A percentile compares a stretch with the other conserved stretches of the same genome.
Conservation (phyloP, 2,329 filamentous ascomycete genomes). For the Pezicula carpinea region DNA sequence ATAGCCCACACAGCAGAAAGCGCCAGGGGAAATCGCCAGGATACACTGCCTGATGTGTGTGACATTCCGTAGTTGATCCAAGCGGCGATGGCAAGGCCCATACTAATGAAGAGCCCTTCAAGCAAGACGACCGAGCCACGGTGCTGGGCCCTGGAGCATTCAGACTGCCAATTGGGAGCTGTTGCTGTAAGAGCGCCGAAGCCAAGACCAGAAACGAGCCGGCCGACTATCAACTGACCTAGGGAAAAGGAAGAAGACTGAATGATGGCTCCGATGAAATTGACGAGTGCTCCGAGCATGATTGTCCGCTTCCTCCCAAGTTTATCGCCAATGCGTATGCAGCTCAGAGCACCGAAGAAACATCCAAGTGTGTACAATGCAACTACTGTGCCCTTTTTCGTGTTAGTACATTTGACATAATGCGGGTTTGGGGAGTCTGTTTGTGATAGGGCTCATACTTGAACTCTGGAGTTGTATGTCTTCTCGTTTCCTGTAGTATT, state of each 20-base stretch:
- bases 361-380: neutral
- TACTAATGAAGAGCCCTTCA: constrained; percentile 48
- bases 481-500: neutral
- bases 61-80: constrained; percentile 52
- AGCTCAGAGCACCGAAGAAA: constrained; percentile 1
- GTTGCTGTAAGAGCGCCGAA: constrained; percentile 29
- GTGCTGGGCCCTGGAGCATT: constrained; percentile 48
- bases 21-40: constrained; percentile 55
- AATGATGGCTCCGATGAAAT: constrained; percentile 37
- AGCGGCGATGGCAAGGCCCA: constrained; percentile 51
- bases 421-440: neutral
- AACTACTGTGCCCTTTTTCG: neutral
- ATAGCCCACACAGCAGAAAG: constrained; percentile 53
- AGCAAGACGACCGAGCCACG: constrained; percentile 53
- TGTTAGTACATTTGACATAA: neutral
- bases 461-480: constrained; percentile 2
- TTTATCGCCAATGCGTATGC: neutral
- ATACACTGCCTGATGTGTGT: constrained; percentile 38
- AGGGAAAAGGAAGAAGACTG: constrained; percentile 33
- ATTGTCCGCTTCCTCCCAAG: constrained; percentile 1
- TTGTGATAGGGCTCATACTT: constrained; percentile 10
- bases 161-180: constrained; percentile 54
- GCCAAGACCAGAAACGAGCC: constrained; percentile 33
- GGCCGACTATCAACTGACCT: constrained; percentile 36
- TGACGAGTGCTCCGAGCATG: constrained; percentile 24